Conservation (phyloP, 495 filamentous ascomycete genomes). For the Copromyces sp. region DNA sequence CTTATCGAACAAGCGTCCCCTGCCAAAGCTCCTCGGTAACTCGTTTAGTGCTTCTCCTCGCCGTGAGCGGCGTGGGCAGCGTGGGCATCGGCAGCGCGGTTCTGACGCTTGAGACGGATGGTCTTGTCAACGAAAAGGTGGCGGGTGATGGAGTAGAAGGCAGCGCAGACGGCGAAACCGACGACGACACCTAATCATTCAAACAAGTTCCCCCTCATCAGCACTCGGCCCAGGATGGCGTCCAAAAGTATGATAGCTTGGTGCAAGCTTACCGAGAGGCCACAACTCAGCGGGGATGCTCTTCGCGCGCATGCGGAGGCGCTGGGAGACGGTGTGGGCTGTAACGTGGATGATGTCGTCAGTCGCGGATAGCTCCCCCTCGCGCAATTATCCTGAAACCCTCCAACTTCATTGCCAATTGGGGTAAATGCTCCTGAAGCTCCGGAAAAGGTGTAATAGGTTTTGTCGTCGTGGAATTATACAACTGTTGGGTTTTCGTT, state of each 20-base stretch:
- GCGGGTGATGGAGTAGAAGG: conserved; percentile 63
- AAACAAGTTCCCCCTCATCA: conserved; percentile 6
- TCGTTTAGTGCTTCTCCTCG: conserved; percentile 23
- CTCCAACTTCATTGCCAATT: not conserved
- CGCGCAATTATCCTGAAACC: not conserved
- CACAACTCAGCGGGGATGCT: conserved; percentile 88
- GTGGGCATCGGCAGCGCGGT: conserved; percentile 31
- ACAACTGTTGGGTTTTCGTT: conserved; percentile 12
- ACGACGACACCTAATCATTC: conserved; percentile 65
- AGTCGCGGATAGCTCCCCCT: conserved; percentile 8
- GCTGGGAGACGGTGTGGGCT: conserved; percentile 98
- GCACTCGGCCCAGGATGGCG: not conserved
- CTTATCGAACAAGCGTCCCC: not conserved
- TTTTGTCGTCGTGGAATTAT: conserved; percentile 1
- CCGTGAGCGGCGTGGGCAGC: conserved; percentile 14
- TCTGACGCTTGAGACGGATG: conserved; percentile 61
- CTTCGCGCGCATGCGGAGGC: conserved; percentile 67
- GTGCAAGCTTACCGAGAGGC: conserved; percentile 66
- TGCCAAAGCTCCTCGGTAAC: not conserved
- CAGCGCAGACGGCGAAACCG: conserved; percentile 53
- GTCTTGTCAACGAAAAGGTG: conserved; percentile 87
- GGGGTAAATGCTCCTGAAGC: not conserved
- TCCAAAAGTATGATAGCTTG: not conserved
- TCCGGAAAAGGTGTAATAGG: not conserved
- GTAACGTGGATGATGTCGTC: conserved; percentile 10